A percentile compares a stretch with the other conserved stretches of the same genome.
Conservation (phyloP, 345 rosid species). For the Linum usitatissimum region DNA sequence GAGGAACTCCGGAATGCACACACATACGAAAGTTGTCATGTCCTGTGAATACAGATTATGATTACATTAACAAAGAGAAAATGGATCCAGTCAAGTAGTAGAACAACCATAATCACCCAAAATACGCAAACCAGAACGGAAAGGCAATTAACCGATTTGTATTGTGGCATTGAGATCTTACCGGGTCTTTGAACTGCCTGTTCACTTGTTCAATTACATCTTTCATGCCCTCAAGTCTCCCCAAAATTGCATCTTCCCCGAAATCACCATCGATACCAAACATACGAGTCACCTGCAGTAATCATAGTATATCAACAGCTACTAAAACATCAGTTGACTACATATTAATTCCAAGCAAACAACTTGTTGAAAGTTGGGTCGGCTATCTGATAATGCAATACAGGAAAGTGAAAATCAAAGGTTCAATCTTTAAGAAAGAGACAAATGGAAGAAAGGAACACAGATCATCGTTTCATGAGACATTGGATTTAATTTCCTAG, state of each 20-base stretch:
- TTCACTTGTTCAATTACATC: slow-evolving; percentile 96
- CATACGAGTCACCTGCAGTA: slow-evolving; percentile 67
- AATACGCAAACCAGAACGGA: background rate
- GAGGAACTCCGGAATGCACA: slow-evolving; percentile 98
- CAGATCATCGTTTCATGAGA: background rate
- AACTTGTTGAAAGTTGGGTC: background rate
- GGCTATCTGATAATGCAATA: background rate
- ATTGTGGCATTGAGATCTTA: slow-evolving; percentile 24
- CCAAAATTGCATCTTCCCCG: slow-evolving; percentile 93
- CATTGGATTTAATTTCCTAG: background rate
- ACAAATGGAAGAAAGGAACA: background rate
- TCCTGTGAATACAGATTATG: slow-evolving; percentile 43
- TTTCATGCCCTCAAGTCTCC: slow-evolving; percentile 98
- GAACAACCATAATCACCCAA: too few species aligned
- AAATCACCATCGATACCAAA: slow-evolving; percentile 86
- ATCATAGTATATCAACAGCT: too few species aligned
- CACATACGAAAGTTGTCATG: slow-evolving; percentile 89
- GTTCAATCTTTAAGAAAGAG: background rate
- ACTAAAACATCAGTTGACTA: too few species aligned
- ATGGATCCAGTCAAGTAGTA: background rate
- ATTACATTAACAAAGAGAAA: slow-evolving; percentile 4
- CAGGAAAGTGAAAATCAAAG: background rate
- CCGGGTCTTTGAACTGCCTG: slow-evolving; percentile 92
- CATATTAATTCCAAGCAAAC: too few species aligned
- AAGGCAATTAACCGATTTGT: background rate